Percentiles rank a stretch among this genome's conserved stretches.
phyloP scores from a whole-genome alignment of 1,284 basidiomycete species.

The Ceratobasidium sp. region DNA sequence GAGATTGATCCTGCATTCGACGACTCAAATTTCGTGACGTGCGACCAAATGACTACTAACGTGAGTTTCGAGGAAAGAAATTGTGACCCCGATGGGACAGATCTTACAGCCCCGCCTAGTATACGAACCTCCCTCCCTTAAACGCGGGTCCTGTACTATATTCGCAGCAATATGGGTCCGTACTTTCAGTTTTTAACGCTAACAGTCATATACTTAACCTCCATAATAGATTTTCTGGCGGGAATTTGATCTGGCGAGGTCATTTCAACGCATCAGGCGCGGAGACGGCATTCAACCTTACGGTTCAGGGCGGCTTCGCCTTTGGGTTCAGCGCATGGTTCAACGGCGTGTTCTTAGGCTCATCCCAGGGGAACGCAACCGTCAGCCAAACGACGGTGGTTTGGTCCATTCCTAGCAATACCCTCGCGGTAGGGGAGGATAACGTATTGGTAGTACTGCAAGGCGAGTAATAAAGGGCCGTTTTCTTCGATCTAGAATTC shows the following conservation, averaged over 20 bases:
- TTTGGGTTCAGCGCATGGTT: constrained; percentile 68
- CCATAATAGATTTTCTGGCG: constrained; percentile 62
- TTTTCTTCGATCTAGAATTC: constrained; percentile 27
- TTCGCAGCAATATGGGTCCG: constrained; percentile 67
- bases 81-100: neutral
- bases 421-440: constrained; percentile 59
- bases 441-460: constrained; percentile 66
- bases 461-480: constrained; percentile 58
- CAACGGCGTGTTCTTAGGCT: constrained; percentile 67
- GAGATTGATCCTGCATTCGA: constrained; percentile 64
- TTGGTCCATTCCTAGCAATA: constrained; percentile 60
- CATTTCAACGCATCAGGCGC: constrained; percentile 64
- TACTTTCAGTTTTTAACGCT: neutral
- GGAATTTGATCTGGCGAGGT: constrained; percentile 67
- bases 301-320: constrained; percentile 65
- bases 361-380: constrained; percentile 62
- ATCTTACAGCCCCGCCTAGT: constrained; percentile 54
- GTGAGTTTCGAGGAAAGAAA: constrained; percentile 52
- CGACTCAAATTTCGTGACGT: constrained; percentile 62
- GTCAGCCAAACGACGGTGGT: constrained; percentile 61
- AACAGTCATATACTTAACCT: constrained; percentile 26
- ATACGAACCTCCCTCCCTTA: constrained; percentile 64
- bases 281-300: constrained; percentile 62
- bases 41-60: constrained; percentile 62
- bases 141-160: constrained; percentile 62